Evolutionary conservation across 306 rosid genomes (phyloP), one percentile per base, ranked within the genome.

Genomic region (Cucumis hystrix): DNA sequence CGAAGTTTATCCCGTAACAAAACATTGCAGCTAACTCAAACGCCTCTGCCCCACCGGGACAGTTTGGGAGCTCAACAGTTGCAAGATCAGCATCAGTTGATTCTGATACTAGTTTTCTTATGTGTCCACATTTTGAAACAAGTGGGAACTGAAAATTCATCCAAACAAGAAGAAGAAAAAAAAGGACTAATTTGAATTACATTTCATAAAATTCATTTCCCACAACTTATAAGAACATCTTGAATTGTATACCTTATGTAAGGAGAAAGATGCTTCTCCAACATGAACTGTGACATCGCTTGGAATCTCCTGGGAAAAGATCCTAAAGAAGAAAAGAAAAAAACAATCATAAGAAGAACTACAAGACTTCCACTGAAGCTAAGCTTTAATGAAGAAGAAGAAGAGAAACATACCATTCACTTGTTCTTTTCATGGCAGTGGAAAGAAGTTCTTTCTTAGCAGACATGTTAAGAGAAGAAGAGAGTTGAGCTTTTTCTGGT

Each of bases 241-340:
- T 45, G 11, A 10, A 28, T 45, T 47, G 10, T 75, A 3, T 33
- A 95, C 99, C 99, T 92, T 96, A 37, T 96, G 99, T 74, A 96
- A 84, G 41, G 93, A 82, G 86, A 96, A 96, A 58, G 92, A 87
- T 69, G 75, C 88, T 77, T 84, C 99, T 82, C 92, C 97, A 83
- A 88, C 87, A 72, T 84, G 89, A 79, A 96, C 78, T 8, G 82
- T 83, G 76, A 96, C 84, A 86, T 96, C 98, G 55, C 97, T 91
- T n/a, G 97, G 98, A 86, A 96, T 91, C 86, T 92, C 99, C 80
- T 91, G 96, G 67, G 98, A 96, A 79, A 89, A 91, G 87, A 96
- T 91, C 99, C 99, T 96, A 87, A 45, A 49, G 30, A 51, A 65
- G 11, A 3, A 40, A 18, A 6, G 33, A 8, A 61, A 28, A 33